Conservation (phyloP, 768 basidiomycete genomes). For the Pisolithus tinctorius region DNA sequence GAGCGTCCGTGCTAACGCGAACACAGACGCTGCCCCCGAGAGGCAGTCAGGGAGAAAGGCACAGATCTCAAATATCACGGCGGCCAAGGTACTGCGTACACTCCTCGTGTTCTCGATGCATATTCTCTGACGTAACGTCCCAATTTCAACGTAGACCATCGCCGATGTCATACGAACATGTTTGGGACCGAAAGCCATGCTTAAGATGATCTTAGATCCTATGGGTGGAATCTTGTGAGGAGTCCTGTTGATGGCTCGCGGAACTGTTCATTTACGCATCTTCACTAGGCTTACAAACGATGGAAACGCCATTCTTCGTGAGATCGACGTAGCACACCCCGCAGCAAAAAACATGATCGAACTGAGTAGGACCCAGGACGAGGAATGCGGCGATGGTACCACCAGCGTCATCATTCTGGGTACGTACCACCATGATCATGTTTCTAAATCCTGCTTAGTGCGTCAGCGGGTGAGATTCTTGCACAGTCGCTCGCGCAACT, state of each 20-base stretch:
- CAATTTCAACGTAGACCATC: slow-evolving; percentile 57
- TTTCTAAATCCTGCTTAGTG: neutral
- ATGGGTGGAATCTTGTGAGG: slow-evolving; percentile 97
- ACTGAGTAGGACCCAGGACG: slow-evolving; percentile 94
- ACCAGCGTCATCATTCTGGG: slow-evolving; percentile 98
- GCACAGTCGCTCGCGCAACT: slow-evolving; percentile 90
- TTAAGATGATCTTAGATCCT: slow-evolving; percentile 99
- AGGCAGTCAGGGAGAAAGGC: slow-evolving; percentile 93
- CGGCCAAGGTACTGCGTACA: slow-evolving; percentile 69
- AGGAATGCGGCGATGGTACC: slow-evolving; percentile 98
- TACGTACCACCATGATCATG: slow-evolving; percentile 27
- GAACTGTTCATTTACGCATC: neutral
- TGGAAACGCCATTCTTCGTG: slow-evolving; percentile 96
- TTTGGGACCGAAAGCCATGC: slow-evolving; percentile 95
- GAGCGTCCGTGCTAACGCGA: neutral
- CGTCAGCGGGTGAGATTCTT: slow-evolving; percentile 87
- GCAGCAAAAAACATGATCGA: slow-evolving; percentile 99
- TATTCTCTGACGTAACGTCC: neutral
- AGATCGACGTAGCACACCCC: slow-evolving; percentile 98
- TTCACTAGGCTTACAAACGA: slow-evolving; percentile 82
- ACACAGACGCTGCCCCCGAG: slow-evolving; percentile 84
- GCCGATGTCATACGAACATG: slow-evolving; percentile 98
- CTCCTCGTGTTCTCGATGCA: neutral
- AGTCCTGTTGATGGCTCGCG: neutral
- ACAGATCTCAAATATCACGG: slow-evolving; percentile 93